Conservation (phyloP, 1,284 basidiomycete genomes). For the Exobasidium rhododendri region DNA sequence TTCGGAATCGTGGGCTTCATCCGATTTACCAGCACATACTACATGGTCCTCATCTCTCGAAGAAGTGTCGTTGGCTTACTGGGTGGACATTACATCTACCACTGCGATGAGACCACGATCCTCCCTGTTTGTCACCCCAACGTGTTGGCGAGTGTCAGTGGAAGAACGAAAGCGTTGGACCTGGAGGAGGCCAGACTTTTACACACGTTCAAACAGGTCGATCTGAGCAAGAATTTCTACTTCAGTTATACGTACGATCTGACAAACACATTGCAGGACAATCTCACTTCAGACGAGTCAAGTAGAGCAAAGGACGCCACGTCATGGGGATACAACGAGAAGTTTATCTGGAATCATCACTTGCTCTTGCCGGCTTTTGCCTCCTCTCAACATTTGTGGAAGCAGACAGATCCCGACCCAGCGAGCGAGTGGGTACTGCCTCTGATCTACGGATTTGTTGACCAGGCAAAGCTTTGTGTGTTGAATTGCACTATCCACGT, state of each 20-base stretch:
- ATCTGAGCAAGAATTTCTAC: constrained; percentile 98
- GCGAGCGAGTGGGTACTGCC: constrained; percentile 79
- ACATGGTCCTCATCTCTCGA: constrained; percentile 69
- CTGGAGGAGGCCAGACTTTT: constrained; percentile 61
- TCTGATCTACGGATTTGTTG: constrained; percentile 90
- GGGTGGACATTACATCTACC: constrained; percentile 95
- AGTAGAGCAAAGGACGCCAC: constrained; percentile 13
- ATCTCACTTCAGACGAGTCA: constrained; percentile 66
- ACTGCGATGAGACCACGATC: constrained; percentile 88
- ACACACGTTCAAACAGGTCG: constrained; percentile 93
- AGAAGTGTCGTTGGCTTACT: constrained; percentile 87
- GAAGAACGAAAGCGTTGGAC: constrained; percentile 44
- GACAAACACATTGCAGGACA: constrained; percentile 89
- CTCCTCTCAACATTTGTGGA: constrained; percentile 24
- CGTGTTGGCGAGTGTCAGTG: constrained; percentile 32
- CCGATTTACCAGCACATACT: constrained; percentile 53
- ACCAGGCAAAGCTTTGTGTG: constrained; percentile 93
- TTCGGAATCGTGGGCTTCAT: constrained; percentile 64
- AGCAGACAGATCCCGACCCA: constrained; percentile 15
- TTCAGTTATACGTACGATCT: constrained; percentile 97
- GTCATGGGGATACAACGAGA: constrained; percentile 70
- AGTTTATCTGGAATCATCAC: constrained; percentile 95
- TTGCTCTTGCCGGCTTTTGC: constrained; percentile 68
- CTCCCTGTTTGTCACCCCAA: constrained; percentile 60
- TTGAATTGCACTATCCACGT: constrained; percentile 87